These are phyloP conservation scores for Ogataea chonburiensis DNA, from an alignment of 805 yeast species.

Conservation along the genomic window DNA sequence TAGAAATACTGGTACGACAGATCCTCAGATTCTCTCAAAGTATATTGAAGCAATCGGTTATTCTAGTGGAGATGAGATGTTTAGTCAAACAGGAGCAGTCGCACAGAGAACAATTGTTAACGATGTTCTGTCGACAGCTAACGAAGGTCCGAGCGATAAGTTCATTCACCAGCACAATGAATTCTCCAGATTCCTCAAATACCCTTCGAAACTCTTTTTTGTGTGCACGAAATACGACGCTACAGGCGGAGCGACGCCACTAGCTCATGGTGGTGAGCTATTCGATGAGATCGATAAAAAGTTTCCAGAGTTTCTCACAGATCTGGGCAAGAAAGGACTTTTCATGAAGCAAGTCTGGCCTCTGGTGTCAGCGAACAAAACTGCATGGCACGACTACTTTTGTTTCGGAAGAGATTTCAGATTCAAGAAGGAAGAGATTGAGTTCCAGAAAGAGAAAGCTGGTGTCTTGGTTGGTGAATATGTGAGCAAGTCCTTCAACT, in stretches of 20 bases:
- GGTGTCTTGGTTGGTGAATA: constrained; percentile 20
- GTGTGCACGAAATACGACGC: constrained; percentile 25
- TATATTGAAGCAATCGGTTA: constrained; percentile 26
- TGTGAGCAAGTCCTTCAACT: constrained; percentile 30
- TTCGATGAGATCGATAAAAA: constrained; percentile 22
- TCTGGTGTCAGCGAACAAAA: constrained; percentile 15
- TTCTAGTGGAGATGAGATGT: constrained; percentile 24
- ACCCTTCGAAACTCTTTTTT: constrained; percentile 31
- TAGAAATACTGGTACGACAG: constrained; percentile 24
- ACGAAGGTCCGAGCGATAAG: constrained; percentile 31
- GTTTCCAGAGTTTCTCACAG: constrained; percentile 26
- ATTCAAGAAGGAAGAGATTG: constrained; percentile 25
- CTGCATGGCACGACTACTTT: constrained; percentile 32
- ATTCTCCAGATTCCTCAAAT: constrained; percentile 32
- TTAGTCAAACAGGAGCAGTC: constrained; percentile 33
- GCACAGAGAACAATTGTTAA: constrained; percentile 30
- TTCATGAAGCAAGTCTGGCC: constrained; percentile 33
- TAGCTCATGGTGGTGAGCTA: constrained; percentile 35
- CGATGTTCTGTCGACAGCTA: constrained; percentile 31
- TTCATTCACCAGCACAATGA: constrained; percentile 35
- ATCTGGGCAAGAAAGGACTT: constrained; percentile 27
- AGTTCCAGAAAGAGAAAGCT: constrained; percentile 29
- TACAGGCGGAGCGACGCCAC: constrained; percentile 36
- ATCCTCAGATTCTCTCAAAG: constrained; percentile 24
- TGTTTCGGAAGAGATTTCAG: constrained; percentile 35